Base-by-base conservation (phyloP, 495 filamentous ascomycete species). In the Tuber brumale region DNA sequence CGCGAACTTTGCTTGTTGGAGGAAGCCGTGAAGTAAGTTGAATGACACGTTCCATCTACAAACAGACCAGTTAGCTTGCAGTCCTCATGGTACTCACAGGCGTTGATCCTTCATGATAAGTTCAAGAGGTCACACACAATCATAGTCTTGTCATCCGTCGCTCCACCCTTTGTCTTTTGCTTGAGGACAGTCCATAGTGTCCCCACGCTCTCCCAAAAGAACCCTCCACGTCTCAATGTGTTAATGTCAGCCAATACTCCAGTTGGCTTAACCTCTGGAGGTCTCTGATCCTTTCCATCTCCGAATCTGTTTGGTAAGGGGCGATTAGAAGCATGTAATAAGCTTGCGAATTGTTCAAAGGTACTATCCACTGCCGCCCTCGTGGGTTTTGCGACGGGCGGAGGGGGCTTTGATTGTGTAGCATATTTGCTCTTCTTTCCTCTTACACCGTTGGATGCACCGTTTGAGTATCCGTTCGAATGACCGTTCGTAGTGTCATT, bases 21-120 rank as follows among this genome's bases (percentile, higher is more conserved):
- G 90, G 86, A 6, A 91, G 84, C 74, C 87, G 87, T 71, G 89
- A 86, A 37, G 93, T 92, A 69, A 94, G 87, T 85, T 92, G 90
- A 80, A 93, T 93, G 72, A 91, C 86, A n/a, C 86, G 86, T 81
- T 94, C 92, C 91, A 94, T 93, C 75, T 83, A 70, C 23, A 57
- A 14, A 44, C 39, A 51, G 46, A 66, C 35, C 37, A 70, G 48
- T 82, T 69, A 76, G 61, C 61, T 42, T 3, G 23, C 12, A 31
- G 37, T 14, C 3, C 27, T 19, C 27, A 9, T n/a, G 23, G 31
- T 12, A 37, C 9, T 69, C 70, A n/a, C 12, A 21, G 19, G 39
- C 19, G 27, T 61, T 61, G 19, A 35, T 74, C 23, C 27, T 19
- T 12, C 19, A 76, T 74, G 6, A 48, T 72, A 41, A 21, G 8